Conservation (phyloP, 441 rosid genomes). For the Oxalis stricta region DNA sequence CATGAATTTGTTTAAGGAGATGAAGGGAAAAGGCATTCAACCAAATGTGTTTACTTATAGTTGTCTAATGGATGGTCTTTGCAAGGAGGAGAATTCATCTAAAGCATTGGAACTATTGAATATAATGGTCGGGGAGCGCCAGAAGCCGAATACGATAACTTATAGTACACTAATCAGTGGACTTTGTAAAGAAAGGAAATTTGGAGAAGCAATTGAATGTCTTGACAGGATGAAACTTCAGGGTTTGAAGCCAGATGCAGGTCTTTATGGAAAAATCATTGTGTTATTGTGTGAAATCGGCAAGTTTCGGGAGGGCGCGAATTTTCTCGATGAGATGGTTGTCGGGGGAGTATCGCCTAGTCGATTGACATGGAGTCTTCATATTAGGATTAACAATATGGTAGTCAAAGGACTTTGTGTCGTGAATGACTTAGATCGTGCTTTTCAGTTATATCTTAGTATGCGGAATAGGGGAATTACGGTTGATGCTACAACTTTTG, state of each 20-base stretch:
- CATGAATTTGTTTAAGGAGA: constrained; percentile 47
- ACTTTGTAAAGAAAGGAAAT: constrained; percentile 55
- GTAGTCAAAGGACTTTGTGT: constrained; percentile 51
- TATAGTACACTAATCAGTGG: constrained; percentile 59
- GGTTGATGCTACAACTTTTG: constrained; percentile 30
- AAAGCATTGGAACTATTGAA: constrained; percentile 53
- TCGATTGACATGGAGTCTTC: constrained; percentile 67
- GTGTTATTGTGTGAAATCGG: constrained; percentile 32
- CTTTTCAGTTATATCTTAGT: constrained; percentile 47
- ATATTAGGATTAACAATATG: constrained; percentile 47
- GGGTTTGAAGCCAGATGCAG: constrained; percentile 80
- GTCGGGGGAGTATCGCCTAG: constrained; percentile 47
- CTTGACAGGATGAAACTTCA: constrained; percentile 88
- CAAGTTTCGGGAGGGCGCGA: constrained; percentile 74
- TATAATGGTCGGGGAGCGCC: constrained; percentile 39
- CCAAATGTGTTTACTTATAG: constrained; percentile 85
- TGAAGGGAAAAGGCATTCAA: constrained; percentile 48
- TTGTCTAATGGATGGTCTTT: constrained; percentile 74
- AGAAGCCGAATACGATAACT: constrained; percentile 56
- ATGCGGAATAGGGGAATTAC: constrained; percentile 67
- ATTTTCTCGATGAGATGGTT: constrained; percentile 82
- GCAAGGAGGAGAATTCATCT: constrained; percentile 45
- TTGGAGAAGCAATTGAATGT: constrained; percentile 50
- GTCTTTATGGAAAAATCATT: constrained; percentile 65
- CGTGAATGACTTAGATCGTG: constrained; percentile 28